A percentile compares a stretch with the other conserved stretches of the same genome.
These are phyloP conservation scores for Stagonosporopsis tanaceti DNA, from an alignment of 2,329 filamentous ascomycete genomes.

Conservation along the genomic window DNA sequence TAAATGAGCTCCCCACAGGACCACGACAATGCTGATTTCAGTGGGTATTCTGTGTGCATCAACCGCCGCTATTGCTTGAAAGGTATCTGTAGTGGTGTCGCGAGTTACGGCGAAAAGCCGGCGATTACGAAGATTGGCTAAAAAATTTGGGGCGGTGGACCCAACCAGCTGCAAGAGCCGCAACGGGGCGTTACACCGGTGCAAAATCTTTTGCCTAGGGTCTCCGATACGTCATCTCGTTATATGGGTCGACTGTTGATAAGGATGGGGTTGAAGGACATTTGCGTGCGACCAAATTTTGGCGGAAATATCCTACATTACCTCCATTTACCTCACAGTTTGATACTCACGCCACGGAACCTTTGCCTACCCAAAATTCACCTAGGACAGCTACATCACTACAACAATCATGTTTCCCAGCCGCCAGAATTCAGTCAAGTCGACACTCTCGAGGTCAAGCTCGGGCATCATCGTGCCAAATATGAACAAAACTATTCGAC, in stretches of 20 bases:
- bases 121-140: constrained; percentile 31
- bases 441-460: constrained; percentile 18
- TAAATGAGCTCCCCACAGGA: constrained; percentile 21
- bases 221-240: constrained; percentile 36
- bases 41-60: constrained; percentile 26
- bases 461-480: constrained; percentile 36
- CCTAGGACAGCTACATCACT: constrained; percentile 5
- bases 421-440: constrained; percentile 21
- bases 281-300: constrained; percentile 3
- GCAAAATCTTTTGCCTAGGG: constrained; percentile 41
- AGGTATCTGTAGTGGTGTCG: constrained; percentile 18
- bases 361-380: constrained; percentile 1
- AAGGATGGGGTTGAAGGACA: constrained; percentile 18
- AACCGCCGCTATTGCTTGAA: constrained; percentile 30
- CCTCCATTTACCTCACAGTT: constrained; percentile 5
- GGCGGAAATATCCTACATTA: constrained; percentile 4
- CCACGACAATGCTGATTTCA: constrained; percentile 19
- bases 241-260: constrained; percentile 25
- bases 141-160: constrained; percentile 30
- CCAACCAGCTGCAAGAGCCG: constrained; percentile 33
- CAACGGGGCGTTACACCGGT: constrained; percentile 31
- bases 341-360: constrained; percentile 21
- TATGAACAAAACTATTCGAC: constrained; percentile 32
- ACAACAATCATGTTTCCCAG: constrained; percentile 23
- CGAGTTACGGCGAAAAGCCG: constrained; percentile 26